Percentiles rank a stretch among this genome's conserved stretches.
phyloP scores from a whole-genome alignment of 2,329 filamentous ascomycete genomes.

The Anisogramma anomala region DNA sequence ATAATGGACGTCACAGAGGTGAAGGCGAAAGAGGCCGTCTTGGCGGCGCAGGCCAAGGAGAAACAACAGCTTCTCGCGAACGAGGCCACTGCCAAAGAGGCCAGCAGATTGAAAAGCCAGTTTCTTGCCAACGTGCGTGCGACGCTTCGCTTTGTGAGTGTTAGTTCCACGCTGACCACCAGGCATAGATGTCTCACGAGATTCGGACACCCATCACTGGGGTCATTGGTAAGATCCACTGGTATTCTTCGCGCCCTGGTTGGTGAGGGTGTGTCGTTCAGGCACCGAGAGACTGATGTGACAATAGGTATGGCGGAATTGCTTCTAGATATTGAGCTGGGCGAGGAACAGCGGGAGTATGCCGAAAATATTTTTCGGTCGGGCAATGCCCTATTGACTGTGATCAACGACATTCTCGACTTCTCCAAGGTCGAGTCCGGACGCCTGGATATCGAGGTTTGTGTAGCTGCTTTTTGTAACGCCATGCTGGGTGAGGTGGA shows the following conservation, averaged over 20 bases:
- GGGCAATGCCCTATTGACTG: constrained; percentile 43
- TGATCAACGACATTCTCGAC: constrained; percentile 57
- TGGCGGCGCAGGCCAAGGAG: constrained; percentile 54
- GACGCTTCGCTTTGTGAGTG: too few relatives aligned
- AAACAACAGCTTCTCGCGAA: constrained; percentile 62
- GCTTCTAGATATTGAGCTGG: constrained; percentile 41
- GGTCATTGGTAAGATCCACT: constrained; percentile 29
- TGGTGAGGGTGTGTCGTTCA: not conserved
- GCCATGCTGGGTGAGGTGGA: too few relatives aligned
- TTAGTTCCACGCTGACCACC: constrained; percentile 6
- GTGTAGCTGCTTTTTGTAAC: too few relatives aligned
- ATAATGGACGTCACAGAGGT: constrained; percentile 70
- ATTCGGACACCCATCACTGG: constrained; percentile 55
- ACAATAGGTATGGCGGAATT: constrained; percentile 35
- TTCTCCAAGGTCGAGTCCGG: constrained; percentile 52
- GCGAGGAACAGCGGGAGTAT: constrained; percentile 42
- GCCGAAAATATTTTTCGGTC: constrained; percentile 48
- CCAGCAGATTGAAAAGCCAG: constrained; percentile 67
- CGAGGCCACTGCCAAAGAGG: constrained; percentile 68
- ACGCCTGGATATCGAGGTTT: constrained; percentile 40
- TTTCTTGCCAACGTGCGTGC: constrained; percentile 54
- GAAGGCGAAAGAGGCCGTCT: constrained; percentile 49
- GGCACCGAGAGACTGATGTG: not conserved
- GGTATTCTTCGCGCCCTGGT: not conserved
- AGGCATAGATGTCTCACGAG: constrained; percentile 54